Conservation (phyloP, 345 rosid genomes). For the Gossypium anomalum region DNA sequence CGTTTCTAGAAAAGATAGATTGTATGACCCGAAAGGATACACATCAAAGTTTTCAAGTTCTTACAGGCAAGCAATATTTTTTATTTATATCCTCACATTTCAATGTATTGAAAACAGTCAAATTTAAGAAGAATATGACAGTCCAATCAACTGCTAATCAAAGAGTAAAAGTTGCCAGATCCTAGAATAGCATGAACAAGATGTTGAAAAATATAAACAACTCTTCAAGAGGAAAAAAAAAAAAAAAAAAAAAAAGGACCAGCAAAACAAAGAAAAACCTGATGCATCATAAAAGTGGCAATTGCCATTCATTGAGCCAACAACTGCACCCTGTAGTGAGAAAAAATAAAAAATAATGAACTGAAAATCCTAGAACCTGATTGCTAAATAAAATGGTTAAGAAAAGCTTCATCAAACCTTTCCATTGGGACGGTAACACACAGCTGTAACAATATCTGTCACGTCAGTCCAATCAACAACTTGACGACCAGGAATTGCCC, state of each 20-base stretch:
- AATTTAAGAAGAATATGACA: neutral
- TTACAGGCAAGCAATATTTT: neutral
- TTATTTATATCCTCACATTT: neutral
- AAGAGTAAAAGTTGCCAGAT: neutral
- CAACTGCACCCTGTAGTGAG: slow-evolving; percentile 27
- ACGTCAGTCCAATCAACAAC: slow-evolving; percentile 46
- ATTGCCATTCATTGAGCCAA: slow-evolving; percentile 36
- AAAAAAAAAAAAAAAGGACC: neutral
- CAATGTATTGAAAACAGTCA: neutral
- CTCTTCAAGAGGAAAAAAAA: neutral
- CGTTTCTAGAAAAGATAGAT: neutral
- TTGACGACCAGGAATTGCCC: slow-evolving; percentile 31
- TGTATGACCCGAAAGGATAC: neutral
- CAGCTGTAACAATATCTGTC: slow-evolving; percentile 41
- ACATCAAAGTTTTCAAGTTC: neutral
- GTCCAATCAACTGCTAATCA: neutral
- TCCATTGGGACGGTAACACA: slow-evolving; percentile 39
- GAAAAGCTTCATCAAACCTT: slow-evolving; percentile 28
- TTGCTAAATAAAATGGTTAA: neutral
- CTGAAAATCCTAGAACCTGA: neutral
- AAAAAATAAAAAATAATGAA: neutral
- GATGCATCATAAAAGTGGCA: slow-evolving; percentile 36
- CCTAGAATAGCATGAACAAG: neutral
- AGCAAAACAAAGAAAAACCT: slow-evolving; percentile 22
- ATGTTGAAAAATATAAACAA: neutral